Conservation (phyloP, 2,329 filamentous ascomycete species). For the Pseudogymnoascus sp. region DNA sequence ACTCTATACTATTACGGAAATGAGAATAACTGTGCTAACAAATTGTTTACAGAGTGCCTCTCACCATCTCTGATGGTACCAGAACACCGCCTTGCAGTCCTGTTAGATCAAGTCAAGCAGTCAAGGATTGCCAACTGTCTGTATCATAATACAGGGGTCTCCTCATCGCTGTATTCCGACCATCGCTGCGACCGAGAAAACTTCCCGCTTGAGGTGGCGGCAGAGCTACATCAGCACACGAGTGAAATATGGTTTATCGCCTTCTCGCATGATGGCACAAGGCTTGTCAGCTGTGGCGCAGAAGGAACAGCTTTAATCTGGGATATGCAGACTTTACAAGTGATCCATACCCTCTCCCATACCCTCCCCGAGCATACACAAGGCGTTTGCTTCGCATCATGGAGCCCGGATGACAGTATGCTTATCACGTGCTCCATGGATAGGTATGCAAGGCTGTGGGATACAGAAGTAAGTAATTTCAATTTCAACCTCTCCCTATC, state of each 20-base stretch:
- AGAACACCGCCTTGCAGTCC: slow-evolving; percentile 72
- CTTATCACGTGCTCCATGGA: slow-evolving; percentile 79
- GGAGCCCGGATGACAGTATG: slow-evolving; percentile 86
- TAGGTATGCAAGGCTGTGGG: slow-evolving; percentile 67
- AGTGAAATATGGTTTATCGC: slow-evolving; percentile 88
- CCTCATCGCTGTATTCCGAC: slow-evolving; percentile 82
- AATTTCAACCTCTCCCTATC: not conserved
- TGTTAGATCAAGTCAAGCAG: slow-evolving; percentile 77
- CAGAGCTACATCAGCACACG: slow-evolving; percentile 63
- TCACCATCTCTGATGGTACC: slow-evolving; percentile 96
- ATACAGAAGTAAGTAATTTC: slow-evolving; percentile 49
- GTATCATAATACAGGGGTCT: slow-evolving; percentile 74
- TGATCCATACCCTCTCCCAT: slow-evolving; percentile 41
- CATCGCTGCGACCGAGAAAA: slow-evolving; percentile 72
- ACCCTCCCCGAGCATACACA: slow-evolving; percentile 55
- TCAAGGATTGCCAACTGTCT: slow-evolving; percentile 75
- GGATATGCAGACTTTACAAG: slow-evolving; percentile 62
- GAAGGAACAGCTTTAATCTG: slow-evolving; percentile 74
- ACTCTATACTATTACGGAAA: not conserved
- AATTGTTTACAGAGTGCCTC: slow-evolving; percentile 60
- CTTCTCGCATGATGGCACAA: slow-evolving; percentile 81
- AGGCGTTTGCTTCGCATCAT: slow-evolving; percentile 73
- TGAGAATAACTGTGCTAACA: slow-evolving; percentile 18
- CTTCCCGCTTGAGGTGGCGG: slow-evolving; percentile 66
- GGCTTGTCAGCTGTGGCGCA: slow-evolving; percentile 73